Evolutionary conservation across 2,329 filamentous ascomycete species (phyloP), one percentile per base, ranked within the genome.

Genomic region (Simplicillium sp.): DNA sequence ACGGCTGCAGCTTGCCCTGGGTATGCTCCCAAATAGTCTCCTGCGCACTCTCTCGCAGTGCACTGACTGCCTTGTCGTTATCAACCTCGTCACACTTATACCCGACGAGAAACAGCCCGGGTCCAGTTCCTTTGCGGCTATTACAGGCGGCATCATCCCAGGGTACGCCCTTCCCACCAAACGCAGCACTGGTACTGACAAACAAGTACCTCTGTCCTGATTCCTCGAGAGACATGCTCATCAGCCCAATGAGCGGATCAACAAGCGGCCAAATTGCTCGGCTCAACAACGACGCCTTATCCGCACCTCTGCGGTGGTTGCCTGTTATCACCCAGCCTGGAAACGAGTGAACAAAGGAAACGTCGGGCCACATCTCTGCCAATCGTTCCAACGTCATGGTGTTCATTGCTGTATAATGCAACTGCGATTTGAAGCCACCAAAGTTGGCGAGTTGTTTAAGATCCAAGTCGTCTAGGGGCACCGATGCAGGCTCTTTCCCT

Each of bases 191-290:
- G 2, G 60, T 63, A 36, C 56, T 46, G 29, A 56, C 49, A 39
- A 62, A 64, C 43, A 64, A 39, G 31, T 63, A 40, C 14, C 57
- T 53, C 42, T 63, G 57, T 3, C 41, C 60, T 20, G 56, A 56
- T 37, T 50, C 54, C n/a, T 62, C 54, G n/a, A 57, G 43, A 20
- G 44, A 53, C 4, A 54, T 41, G 3, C 48, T 44, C 8, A 64
- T 44, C 0, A 62, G 37, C 2, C 14, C 4, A 17, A 64, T 52
- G 16, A 64, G 42, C 1, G 53, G 59, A 39, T 57, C 53, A 3
- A 62, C 42, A 9, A 64, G 12, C 3, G 60, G 44, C 52, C 58
- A 55, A 34, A 59, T 43, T 7, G 60, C 12, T 55, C 59, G 61
- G 28, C 25, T 47, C 42, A 49, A 32, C 25, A 52, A 16, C 2